Evolutionary conservation across 2,329 filamentous ascomycete genomes (phyloP), one percentile per base, ranked within the genome.

Genomic region (Blastomyces silverae): DNA sequence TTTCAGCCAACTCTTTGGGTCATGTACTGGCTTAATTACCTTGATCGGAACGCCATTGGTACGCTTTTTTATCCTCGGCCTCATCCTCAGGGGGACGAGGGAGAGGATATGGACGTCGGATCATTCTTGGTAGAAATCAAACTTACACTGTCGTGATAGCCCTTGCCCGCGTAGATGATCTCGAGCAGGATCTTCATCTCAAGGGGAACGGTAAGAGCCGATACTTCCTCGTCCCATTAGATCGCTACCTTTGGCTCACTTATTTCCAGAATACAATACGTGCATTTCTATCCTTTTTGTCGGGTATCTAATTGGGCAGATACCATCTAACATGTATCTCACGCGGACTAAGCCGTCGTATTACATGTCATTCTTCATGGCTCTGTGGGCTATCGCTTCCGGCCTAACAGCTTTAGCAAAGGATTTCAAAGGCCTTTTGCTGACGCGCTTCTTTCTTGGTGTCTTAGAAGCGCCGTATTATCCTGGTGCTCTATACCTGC

Each of bases 401-500:
- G 69, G 71, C 7, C 67, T 67, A 20, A 76, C 72, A 3, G 71
- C 70, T 39, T 64, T 77, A 5, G 74, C 76, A 0, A 70, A 79
- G 10, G 74, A 75, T 67, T 81, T 74, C 62, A 74, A 67, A 6
- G 75, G 77, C 2, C 72, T 81, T 0, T 64, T 79, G 4, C 72
- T 74, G 3, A 71, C 75, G 11, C 70, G 79, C 3, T 76, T 79
- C 63, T 70, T 79, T 37, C 71, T 79, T 1, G 73, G 73, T 44
- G 67, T 74, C n/a, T 64, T 69, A 39, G 71, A 75, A 63, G 70
- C 71, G 5, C 75, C 74, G 1, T 87, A 87, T 73, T 76, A 87
- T 25, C 86, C 86, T 0, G 86, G 86, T 48, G 83, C 84, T 0
- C 79, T 88, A 20, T 78, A 87, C 50, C 84, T 87, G 62, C 79